Conservation (phyloP, 225 moss, liverwort and hornwort species). For the Bryoerythrophyllum caledonicum region DNA sequence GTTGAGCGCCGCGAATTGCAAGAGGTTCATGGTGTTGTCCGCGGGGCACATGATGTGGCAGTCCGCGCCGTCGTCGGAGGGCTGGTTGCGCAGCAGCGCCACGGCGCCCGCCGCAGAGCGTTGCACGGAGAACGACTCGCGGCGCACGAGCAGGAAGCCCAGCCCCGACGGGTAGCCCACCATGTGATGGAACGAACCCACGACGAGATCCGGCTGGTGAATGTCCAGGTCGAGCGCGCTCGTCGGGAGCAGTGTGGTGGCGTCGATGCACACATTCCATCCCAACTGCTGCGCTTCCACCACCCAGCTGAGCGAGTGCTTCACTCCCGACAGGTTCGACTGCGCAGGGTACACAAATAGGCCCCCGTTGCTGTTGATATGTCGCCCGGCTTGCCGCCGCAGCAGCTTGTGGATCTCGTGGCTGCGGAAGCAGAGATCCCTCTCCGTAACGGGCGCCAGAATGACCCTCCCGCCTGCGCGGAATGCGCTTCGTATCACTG, state of each 20-base stretch:
- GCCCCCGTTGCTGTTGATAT: conserved; percentile 45
- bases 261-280: conserved; percentile 65
- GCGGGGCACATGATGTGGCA: conserved; percentile 63
- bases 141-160: conserved; percentile 71
- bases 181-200: conserved; percentile 82
- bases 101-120: conserved; percentile 9
- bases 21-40: conserved; percentile 66
- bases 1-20: conserved; percentile 71
- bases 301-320: conserved; percentile 52
- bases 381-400: conserved; percentile 21
- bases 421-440: conserved; percentile 56
- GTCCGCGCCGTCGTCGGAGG: conserved; percentile 41
- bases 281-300: conserved; percentile 61
- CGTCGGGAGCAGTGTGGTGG: conserved; percentile 60
- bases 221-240: conserved; percentile 57
- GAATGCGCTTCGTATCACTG: conserved; percentile 38
- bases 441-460: conserved; percentile 60
- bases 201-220: conserved; percentile 71
- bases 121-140: conserved; percentile 61
- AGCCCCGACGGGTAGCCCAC: conserved; percentile 86
- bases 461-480: conserved; percentile 58
- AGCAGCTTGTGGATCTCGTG: conserved; percentile 62
- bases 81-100: conserved; percentile 26
- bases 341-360: conserved; percentile 56
- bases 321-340: conserved; percentile 54